Evolutionary conservation across 257 asterid species (phyloP).

Genomic region (Mentha longifolia): DNA sequence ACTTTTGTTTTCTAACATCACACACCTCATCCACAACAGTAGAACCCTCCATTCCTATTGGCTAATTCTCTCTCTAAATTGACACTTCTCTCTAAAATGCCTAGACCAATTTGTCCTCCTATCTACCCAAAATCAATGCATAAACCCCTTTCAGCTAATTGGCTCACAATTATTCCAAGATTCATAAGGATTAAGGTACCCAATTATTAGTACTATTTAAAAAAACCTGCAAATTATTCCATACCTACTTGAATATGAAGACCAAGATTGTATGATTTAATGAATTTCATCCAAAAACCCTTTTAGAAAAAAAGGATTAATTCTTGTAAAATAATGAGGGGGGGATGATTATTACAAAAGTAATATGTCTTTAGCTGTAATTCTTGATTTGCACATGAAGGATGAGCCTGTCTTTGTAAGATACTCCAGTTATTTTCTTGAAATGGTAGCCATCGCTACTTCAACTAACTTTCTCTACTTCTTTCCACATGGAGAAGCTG

Average conservation of each 20-base stretch:
- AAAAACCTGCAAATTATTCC: not conserved
- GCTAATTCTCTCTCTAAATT: not conserved
- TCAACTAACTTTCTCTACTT: slow-evolving; percentile 37
- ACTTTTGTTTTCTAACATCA: slow-evolving; percentile 21
- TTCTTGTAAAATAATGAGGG: not conserved
- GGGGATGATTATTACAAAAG: slow-evolving; percentile 14
- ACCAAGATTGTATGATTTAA: not conserved
- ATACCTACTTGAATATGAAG: not conserved
- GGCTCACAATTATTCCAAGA: not conserved
- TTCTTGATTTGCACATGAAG: slow-evolving; percentile 44
- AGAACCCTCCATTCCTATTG: slow-evolving; percentile 10
- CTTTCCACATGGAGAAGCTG: slow-evolving; percentile 46
- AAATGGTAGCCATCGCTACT: slow-evolving; percentile 23
- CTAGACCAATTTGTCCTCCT: not conserved
- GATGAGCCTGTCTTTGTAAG: slow-evolving; percentile 35
- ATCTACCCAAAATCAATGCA: not conserved
- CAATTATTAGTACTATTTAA: not conserved
- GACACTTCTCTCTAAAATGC: not conserved
- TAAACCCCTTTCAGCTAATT: not conserved
- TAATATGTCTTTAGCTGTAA: slow-evolving; percentile 30
- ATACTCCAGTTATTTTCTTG: slow-evolving; percentile 15
- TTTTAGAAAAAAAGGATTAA: not conserved
- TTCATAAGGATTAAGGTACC: not conserved
- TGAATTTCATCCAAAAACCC: not conserved
- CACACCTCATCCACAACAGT: slow-evolving; percentile 15